Conservation (phyloP, 352 stramenopile species). For the Pythium phragmitis region DNA sequence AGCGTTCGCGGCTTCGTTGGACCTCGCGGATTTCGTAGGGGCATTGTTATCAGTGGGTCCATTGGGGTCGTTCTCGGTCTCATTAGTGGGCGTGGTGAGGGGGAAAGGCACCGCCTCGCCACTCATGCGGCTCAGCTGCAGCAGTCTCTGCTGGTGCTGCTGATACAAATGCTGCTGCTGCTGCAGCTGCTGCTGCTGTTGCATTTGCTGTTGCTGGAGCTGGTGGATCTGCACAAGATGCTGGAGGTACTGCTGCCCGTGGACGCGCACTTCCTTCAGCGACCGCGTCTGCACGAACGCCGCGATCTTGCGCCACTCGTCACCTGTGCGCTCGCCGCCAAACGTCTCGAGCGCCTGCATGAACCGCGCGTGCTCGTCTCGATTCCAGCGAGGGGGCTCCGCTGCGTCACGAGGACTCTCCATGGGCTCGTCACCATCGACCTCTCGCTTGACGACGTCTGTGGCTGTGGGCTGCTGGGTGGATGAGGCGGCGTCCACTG, state of each 20-base stretch:
- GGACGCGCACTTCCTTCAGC: conserved; percentile 60
- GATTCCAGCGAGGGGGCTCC: conserved; percentile 37
- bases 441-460: conserved; percentile 12
- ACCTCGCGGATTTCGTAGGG: not conserved
- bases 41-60: conserved; percentile 21
- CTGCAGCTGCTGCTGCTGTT: conserved; percentile 14
- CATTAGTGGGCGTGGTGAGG: not conserved
- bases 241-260: conserved; percentile 75
- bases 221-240: conserved; percentile 58
- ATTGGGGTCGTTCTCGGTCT: conserved; percentile 36
- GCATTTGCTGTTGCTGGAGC: conserved; percentile 10
- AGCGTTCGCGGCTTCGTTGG: not conserved
- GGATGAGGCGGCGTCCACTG: not conserved
- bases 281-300: conserved; percentile 68
- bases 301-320: conserved; percentile 74
- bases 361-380: conserved; percentile 76
- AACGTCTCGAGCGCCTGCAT: conserved; percentile 79
- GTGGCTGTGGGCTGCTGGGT: not conserved
- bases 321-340: conserved; percentile 42
- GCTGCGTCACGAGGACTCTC: conserved; percentile 13
- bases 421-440: conserved; percentile 16
- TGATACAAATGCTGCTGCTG: not conserved
- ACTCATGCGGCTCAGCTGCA: conserved; percentile 18
- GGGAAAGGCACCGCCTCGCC: not conserved
- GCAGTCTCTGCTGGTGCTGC: conserved; percentile 15